These are phyloP conservation scores for Ilyonectria robusta DNA, from an alignment of 2,329 filamentous ascomycete species.

Conservation along the genomic window DNA sequence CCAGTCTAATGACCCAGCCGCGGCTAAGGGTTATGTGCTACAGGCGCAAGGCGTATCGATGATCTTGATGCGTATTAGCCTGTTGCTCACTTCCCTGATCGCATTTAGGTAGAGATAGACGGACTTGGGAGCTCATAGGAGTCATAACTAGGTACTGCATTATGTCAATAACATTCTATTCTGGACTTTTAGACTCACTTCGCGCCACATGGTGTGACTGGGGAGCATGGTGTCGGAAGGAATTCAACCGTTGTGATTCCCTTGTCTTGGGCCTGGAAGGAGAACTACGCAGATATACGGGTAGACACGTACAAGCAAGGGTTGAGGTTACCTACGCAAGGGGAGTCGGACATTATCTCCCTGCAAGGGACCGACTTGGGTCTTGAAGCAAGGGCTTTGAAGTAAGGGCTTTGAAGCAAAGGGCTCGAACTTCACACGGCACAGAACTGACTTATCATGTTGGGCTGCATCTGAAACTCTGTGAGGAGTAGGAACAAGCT, in stretches of 20 bases:
- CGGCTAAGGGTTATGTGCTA: conserved; percentile 5
- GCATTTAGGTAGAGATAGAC: conserved; percentile 21
- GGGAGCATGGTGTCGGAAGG: neutral
- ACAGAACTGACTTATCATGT: neutral
- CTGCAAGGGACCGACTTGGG: neutral
- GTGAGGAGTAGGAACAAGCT: neutral
- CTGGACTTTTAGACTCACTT: neutral
- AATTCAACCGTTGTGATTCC: neutral
- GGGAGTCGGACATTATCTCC: neutral
- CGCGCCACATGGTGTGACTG: neutral
- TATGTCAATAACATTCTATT: conserved; percentile 30
- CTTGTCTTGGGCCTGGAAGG: neutral
- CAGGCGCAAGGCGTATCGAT: neutral
- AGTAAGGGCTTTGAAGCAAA: neutral
- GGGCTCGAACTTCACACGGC: neutral
- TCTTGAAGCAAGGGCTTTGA: neutral
- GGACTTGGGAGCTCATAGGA: conserved; percentile 33
- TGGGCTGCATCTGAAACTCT: neutral
- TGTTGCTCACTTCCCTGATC: conserved; percentile 21
- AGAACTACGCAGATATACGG: neutral
- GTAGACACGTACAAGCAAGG: neutral
- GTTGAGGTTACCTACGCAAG: neutral
- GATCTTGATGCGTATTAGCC: conserved; percentile 4
- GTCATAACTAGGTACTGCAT: conserved; percentile 30
- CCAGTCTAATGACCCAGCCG: conserved; percentile 9